Evolutionary conservation across 2,329 filamentous ascomycete species (phyloP).

Genomic region (Penicillium psychrosexuale): DNA sequence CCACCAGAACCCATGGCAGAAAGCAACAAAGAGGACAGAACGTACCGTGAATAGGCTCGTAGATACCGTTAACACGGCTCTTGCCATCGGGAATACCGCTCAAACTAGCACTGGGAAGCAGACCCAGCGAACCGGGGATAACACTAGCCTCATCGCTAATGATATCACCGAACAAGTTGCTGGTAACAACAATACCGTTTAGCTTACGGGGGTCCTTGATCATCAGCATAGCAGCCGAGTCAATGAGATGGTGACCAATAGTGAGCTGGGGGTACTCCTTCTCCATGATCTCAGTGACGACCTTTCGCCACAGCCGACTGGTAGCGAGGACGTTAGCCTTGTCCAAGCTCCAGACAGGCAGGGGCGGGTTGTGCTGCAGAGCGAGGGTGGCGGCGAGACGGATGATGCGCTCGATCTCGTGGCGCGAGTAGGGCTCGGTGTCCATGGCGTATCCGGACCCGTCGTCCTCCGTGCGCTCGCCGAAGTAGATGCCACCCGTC

Average conservation of each 20-base stretch:
- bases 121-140: constrained; percentile 84
- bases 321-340: constrained; percentile 97
- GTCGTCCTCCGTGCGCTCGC: constrained; percentile 73
- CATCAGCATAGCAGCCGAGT: constrained; percentile 96
- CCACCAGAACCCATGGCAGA: background rate
- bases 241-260: constrained; percentile 86
- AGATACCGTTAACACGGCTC: constrained; percentile 85
- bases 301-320: constrained; percentile 82
- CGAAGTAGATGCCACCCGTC: constrained; percentile 93
- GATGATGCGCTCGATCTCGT: constrained; percentile 84
- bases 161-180: constrained; percentile 94
- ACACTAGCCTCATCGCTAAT: constrained; percentile 93
- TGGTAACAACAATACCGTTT: constrained; percentile 88
- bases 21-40: background rate
- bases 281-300: constrained; percentile 77
- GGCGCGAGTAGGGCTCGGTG: constrained; percentile 78
- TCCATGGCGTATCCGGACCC: constrained; percentile 76
- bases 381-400: constrained; percentile 79
- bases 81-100: constrained; percentile 83
- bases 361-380: constrained; percentile 68
- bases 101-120: constrained; percentile 83
- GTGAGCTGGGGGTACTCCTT: constrained; percentile 85
- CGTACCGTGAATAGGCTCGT: constrained; percentile 92
- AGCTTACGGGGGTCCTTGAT: constrained; percentile 85
- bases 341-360: constrained; percentile 81